Percentiles rank a stretch among this genome's conserved stretches.
Evolutionary conservation across 2,329 filamentous ascomycete species (phyloP).

Genomic region (Colletotrichum plurivorum): DNA sequence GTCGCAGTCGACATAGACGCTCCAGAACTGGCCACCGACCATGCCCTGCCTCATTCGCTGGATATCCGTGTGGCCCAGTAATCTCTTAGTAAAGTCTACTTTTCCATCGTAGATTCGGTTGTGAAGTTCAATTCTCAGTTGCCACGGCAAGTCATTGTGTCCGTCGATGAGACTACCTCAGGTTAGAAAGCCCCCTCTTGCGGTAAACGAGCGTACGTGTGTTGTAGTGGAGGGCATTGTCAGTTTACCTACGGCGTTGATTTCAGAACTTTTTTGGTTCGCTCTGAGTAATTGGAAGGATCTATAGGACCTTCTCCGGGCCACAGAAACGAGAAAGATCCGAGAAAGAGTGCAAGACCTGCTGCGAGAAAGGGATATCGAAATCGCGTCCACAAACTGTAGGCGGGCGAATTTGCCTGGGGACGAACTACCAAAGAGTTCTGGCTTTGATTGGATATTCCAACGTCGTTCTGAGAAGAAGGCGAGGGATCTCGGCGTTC

Average conservation of each 20-base stretch:
- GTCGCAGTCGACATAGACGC: conserved; percentile 47
- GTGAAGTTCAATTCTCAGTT: conserved; percentile 48
- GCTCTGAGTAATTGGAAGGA: conserved; percentile 36
- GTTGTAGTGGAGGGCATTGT: too few species aligned
- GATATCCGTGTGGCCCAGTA: conserved; percentile 47
- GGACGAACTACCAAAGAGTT: background rate
- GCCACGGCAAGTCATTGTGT: conserved; percentile 50
- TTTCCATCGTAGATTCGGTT: conserved; percentile 45
- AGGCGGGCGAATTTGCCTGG: background rate
- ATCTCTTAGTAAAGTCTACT: conserved; percentile 38
- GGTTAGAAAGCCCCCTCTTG: background rate
- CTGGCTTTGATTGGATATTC: background rate
- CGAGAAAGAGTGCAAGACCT: conserved; percentile 19
- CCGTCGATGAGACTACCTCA: conserved; percentile 47
- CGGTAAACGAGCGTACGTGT: too few species aligned
- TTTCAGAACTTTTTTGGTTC: conserved; percentile 36
- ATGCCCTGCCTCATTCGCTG: conserved; percentile 46
- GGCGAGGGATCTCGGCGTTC: background rate
- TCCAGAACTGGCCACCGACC: conserved; percentile 51
- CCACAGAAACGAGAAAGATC: conserved; percentile 13
- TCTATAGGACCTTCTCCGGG: conserved; percentile 28
- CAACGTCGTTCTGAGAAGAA: background rate
- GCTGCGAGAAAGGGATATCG: conserved; percentile 15
- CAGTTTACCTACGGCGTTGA: conserved; percentile 41
- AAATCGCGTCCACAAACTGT: background rate